These are phyloP conservation scores for Saccharum officinarum DNA, from an alignment of 176 grass and related monocot genomes.

Conservation along the genomic window DNA sequence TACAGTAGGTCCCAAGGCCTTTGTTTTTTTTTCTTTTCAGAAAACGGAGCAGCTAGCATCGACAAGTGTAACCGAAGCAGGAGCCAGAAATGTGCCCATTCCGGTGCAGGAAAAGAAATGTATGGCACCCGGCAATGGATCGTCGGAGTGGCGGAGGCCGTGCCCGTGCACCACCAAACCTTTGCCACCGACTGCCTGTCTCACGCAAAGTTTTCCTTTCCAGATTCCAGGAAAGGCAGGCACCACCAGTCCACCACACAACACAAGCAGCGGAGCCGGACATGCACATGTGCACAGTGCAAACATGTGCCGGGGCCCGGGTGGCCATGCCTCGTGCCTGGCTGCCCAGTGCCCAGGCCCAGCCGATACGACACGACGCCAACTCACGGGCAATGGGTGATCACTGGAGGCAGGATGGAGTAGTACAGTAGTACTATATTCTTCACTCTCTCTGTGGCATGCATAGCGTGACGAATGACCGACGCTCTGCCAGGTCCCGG, in stretches of 20 bases:
- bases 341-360: not conserved
- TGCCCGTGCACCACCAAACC: not conserved
- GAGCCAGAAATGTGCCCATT: not conserved
- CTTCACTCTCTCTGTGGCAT: not conserved
- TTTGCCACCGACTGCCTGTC: not conserved
- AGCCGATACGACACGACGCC: constrained; percentile 30
- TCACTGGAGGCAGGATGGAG: not conserved
- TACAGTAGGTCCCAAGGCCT: not conserved
- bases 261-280: not conserved
- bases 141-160: not conserved
- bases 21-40: not conserved
- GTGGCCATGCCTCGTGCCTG: not conserved
- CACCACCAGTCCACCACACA: not conserved
- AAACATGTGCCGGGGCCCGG: constrained; percentile 15
- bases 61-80: not conserved
- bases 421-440: no score
- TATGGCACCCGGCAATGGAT: not conserved
- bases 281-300: constrained; percentile 35
- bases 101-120: not conserved
- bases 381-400: constrained; percentile 22
- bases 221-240: constrained; percentile 30
- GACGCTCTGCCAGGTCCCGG: no score
- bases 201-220: constrained; percentile 7
- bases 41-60: not conserved
- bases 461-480: not conserved